Percentiles rank a stretch among this genome's conserved stretches.
Conservation (phyloP, 2,329 filamentous ascomycete genomes). For the Aspergillus transmontanensis region DNA sequence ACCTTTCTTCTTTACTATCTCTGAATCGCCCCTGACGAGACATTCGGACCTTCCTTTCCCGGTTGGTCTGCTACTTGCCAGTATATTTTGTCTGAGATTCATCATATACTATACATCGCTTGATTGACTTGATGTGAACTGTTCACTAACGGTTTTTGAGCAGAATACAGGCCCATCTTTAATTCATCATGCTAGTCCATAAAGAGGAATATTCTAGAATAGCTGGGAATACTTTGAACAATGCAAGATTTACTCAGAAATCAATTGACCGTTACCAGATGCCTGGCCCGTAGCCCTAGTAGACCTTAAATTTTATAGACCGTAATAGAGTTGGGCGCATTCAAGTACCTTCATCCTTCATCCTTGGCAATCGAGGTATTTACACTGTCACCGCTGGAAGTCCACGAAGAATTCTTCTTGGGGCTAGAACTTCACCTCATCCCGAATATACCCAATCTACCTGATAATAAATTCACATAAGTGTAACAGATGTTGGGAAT, state of each 20-base stretch:
- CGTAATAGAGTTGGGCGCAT: not conserved
- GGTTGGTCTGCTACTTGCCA: constrained; percentile 72
- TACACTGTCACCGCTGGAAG: not conserved
- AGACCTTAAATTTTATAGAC: not conserved
- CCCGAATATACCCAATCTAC: not conserved
- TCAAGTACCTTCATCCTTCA: too few species aligned
- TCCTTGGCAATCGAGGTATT: not conserved
- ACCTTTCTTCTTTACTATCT: constrained; percentile 63
- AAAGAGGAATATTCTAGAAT: not conserved
- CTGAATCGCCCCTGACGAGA: constrained; percentile 71
- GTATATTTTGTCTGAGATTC: constrained; percentile 67
- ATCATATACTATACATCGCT: constrained; percentile 3
- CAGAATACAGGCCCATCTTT: not conserved
- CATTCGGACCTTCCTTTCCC: constrained; percentile 62
- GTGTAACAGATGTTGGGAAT: not conserved
- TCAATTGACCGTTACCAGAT: not conserved
- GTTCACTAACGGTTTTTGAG: constrained; percentile 10
- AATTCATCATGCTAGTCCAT: not conserved
- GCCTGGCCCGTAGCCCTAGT: not conserved
- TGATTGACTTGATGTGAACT: not conserved
- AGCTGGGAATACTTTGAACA: not conserved
- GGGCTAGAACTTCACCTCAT: not conserved
- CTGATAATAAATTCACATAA: not conserved
- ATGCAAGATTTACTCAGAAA: not conserved
- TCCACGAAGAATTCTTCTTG: not conserved